Conservation (phyloP, 2,329 filamentous ascomycete genomes). For the Cercospora sp. region DNA sequence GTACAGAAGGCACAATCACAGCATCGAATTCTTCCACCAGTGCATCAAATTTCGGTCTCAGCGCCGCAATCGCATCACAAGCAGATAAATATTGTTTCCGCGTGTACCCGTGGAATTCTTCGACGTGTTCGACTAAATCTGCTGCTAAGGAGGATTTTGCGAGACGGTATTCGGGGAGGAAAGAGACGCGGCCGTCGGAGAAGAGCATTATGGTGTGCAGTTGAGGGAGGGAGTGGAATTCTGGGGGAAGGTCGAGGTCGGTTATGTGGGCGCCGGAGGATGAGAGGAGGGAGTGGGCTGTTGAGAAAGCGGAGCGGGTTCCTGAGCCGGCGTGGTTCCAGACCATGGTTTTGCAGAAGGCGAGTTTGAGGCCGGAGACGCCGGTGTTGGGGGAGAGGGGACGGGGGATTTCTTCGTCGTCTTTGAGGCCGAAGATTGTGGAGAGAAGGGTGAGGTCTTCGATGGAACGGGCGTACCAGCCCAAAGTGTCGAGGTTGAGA, state of each 20-base stretch:
- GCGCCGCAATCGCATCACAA: slow-evolving; percentile 55
- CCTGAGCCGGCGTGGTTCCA: slow-evolving; percentile 49
- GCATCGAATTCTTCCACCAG: slow-evolving; percentile 56
- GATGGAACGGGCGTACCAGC: slow-evolving; percentile 59
- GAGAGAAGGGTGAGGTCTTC: slow-evolving; percentile 60
- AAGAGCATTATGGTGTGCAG: slow-evolving; percentile 56
- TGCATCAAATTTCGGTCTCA: slow-evolving; percentile 57
- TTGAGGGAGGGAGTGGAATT: slow-evolving; percentile 51
- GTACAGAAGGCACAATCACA: slow-evolving; percentile 59
- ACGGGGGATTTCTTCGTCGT: slow-evolving; percentile 46
- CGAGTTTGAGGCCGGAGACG: slow-evolving; percentile 55
- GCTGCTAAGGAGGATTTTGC: slow-evolving; percentile 51
- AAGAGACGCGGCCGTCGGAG: slow-evolving; percentile 55
- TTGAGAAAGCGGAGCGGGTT: slow-evolving; percentile 40
- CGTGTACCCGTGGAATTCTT: slow-evolving; percentile 49
- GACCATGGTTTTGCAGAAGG: slow-evolving; percentile 54
- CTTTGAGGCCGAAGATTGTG: slow-evolving; percentile 55
- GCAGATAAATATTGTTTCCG: slow-evolving; percentile 54
- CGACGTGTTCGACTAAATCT: slow-evolving; percentile 53
- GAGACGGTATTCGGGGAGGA: slow-evolving; percentile 55
- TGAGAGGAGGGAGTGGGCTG: slow-evolving; percentile 38
- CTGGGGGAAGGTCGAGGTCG: slow-evolving; percentile 55
- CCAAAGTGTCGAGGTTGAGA: slow-evolving; percentile 61
- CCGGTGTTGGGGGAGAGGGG: slow-evolving; percentile 28
- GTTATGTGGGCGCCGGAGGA: slow-evolving; percentile 56